A percentile compares a stretch with the other conserved stretches of the same genome.
Conservation (phyloP, 495 filamentous ascomycete species). For the Podospora pseudoanserina region DNA sequence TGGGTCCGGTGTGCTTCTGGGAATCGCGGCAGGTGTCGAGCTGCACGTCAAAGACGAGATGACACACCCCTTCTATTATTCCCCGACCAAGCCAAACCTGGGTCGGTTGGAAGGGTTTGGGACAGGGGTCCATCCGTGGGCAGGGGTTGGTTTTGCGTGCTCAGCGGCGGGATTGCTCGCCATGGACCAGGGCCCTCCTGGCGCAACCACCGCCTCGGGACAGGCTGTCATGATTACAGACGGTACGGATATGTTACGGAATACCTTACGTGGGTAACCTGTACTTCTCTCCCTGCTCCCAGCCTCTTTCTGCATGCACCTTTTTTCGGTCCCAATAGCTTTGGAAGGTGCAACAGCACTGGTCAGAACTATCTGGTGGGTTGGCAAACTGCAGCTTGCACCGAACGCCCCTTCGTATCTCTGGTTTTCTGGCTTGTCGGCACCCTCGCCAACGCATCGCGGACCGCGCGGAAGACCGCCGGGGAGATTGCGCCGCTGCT, state of each 20-base stretch:
- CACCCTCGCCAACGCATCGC: not conserved
- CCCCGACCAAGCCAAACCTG: constrained; percentile 11
- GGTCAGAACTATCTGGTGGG: not conserved
- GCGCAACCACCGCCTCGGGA: constrained; percentile 34
- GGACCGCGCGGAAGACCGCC: constrained; percentile 6
- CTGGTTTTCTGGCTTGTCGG: not conserved
- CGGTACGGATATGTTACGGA: not conserved
- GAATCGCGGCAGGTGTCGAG: not conserved
- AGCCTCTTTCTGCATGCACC: constrained; percentile 15
- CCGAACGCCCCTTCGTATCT: not conserved
- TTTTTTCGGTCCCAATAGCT: constrained; percentile 12
- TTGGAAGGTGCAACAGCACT: not conserved
- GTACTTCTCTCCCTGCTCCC: not conserved
- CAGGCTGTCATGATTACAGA: constrained; percentile 6
- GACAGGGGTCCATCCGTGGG: constrained; percentile 15
- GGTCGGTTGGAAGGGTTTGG: constrained; percentile 12
- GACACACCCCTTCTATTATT: constrained; percentile 6
- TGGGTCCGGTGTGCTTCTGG: not conserved
- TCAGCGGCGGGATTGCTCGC: constrained; percentile 26
- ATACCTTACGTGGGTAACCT: not conserved
- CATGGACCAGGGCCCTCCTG: constrained; percentile 30
- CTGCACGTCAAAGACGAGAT: constrained; percentile 14
- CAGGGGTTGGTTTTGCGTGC: constrained; percentile 28
- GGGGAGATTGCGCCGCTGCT: not conserved
- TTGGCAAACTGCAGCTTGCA: not conserved